Evolutionary conservation across 2,329 filamentous ascomycete species (phyloP).

Genomic region (Colletotrichum caudatum): DNA sequence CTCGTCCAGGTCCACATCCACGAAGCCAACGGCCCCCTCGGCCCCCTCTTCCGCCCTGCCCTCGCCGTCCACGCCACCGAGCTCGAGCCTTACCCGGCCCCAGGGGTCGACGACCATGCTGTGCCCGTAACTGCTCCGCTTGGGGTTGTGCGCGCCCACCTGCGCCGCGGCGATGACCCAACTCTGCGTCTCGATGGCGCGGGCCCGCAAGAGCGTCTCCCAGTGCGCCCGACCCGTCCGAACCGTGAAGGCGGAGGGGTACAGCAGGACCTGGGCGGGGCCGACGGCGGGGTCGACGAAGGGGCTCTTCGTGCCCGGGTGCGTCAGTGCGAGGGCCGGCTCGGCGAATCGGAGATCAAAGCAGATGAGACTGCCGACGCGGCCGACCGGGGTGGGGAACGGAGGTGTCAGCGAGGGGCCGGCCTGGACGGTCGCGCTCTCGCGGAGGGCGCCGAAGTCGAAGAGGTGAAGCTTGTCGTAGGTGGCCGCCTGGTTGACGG

Average conservation of each 20-base stretch:
- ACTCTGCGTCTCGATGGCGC: conserved; percentile 89
- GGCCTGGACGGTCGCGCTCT: conserved; percentile 73
- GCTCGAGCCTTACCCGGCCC: conserved; percentile 78
- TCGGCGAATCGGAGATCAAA: conserved; percentile 92
- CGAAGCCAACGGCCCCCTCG: conserved; percentile 64
- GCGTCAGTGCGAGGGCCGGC: conserved; percentile 73
- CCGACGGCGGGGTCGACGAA: conserved; percentile 46
- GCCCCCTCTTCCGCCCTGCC: conserved; percentile 56
- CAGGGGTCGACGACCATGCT: conserved; percentile 89
- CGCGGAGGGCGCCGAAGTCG: conserved; percentile 69
- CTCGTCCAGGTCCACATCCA: conserved; percentile 64
- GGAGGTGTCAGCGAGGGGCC: conserved; percentile 74
- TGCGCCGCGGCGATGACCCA: conserved; percentile 92
- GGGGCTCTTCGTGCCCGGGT: conserved; percentile 49
- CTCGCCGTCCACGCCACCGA: conserved; percentile 63
- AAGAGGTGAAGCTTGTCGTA: conserved; percentile 96
- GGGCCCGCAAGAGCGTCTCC: conserved; percentile 80
- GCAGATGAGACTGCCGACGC: conserved; percentile 85
- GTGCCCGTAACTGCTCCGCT: conserved; percentile 85
- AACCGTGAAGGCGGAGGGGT: conserved; percentile 91
- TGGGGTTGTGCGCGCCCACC: conserved; percentile 78
- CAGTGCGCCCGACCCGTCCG: conserved; percentile 89
- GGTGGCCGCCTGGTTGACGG: conserved; percentile 54
- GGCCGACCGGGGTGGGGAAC: conserved; percentile 79
- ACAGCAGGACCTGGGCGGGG: conserved; percentile 81